These are phyloP conservation scores for Ascochyta viciae-villosae DNA, from an alignment of 2,329 filamentous ascomycete species.

Conservation along the genomic window DNA sequence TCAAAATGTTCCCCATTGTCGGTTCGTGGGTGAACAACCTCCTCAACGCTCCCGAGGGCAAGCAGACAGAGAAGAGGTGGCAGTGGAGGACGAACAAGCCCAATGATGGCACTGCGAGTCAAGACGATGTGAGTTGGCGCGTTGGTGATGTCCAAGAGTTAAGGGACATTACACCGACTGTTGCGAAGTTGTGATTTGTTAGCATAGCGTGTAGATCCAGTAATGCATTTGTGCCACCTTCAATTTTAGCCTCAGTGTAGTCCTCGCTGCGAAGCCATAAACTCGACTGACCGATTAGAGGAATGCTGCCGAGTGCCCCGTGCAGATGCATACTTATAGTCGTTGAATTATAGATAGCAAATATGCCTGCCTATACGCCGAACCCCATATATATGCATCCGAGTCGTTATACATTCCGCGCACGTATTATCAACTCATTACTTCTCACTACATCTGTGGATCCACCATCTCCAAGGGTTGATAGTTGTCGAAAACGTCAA, in stretches of 20 bases:
- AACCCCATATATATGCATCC: neutral
- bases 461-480: constrained; percentile 24
- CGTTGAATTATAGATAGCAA: no score
- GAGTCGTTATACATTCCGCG: neutral
- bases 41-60: constrained; percentile 48
- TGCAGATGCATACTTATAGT: no score
- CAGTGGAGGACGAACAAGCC: constrained; percentile 55
- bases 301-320: no score
- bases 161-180: constrained; percentile 23
- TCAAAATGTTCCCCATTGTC: constrained; percentile 69
- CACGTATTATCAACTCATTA: neutral
- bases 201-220: neutral
- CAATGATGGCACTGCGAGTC: constrained; percentile 18
- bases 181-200: constrained; percentile 26
- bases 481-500: constrained; percentile 54
- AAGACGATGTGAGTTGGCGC: constrained; percentile 57
- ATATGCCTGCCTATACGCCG: neutral
- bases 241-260: no score
- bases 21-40: constrained; percentile 62
- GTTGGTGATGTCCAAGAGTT: constrained; percentile 47
- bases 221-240: neutral
- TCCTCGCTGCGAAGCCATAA: no score
- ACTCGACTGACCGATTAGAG: no score
- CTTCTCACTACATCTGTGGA: constrained; percentile 13
- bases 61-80: constrained; percentile 59